A percentile compares a stretch with the other conserved stretches of the same genome.
phyloP scores from a whole-genome alignment of 495 filamentous ascomycete species.

The Xylaria curta region DNA sequence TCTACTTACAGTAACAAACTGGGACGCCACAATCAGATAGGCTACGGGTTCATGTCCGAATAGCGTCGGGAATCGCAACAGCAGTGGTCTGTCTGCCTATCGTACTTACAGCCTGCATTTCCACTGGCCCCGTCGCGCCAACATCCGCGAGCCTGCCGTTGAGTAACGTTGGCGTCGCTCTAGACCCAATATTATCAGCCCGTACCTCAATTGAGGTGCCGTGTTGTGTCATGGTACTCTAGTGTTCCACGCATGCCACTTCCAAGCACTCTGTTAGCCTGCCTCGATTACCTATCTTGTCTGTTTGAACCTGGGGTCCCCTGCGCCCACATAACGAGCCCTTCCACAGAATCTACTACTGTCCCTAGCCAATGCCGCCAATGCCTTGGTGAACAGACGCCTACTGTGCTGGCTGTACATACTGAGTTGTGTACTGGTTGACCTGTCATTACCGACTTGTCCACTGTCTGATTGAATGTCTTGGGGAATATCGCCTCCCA shows the following conservation, averaged over 20 bases:
- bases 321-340: constrained; percentile 25
- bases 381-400: constrained; percentile 15
- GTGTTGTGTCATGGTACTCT: constrained; percentile 27
- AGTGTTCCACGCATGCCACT: constrained; percentile 16
- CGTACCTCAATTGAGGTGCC: constrained; percentile 22
- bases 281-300: constrained; percentile 22
- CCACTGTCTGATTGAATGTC: background rate
- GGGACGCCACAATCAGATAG: background rate
- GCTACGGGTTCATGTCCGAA: background rate
- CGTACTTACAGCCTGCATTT: constrained; percentile 2
- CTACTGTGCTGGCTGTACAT: constrained; percentile 3
- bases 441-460: background rate
- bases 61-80: constrained; percentile 5
- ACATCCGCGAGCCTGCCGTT: constrained; percentile 16
- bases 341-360: constrained; percentile 19
- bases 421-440: background rate
- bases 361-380: background rate
- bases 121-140: constrained; percentile 17
- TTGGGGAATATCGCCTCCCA: constrained; percentile 14
- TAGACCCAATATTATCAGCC: constrained; percentile 21
- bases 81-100: background rate
- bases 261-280: constrained; percentile 8
- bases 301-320: constrained; percentile 23
- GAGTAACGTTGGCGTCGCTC: constrained; percentile 27
- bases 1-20: background rate